Conservation (phyloP, 2,329 filamentous ascomycete genomes). For the Fusarium nematophilum region DNA sequence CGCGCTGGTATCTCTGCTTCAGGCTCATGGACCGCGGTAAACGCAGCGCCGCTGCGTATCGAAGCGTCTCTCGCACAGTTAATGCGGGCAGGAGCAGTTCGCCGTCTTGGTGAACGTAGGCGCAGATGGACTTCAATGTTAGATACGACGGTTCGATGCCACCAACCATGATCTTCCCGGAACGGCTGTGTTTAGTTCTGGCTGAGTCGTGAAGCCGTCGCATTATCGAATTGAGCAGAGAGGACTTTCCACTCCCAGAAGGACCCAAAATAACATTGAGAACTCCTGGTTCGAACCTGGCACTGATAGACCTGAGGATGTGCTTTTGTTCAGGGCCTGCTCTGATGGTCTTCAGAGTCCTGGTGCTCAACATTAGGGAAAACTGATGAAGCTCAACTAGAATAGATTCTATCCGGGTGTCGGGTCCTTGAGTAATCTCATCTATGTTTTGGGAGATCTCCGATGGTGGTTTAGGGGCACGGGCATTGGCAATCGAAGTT, state of each 20-base stretch:
- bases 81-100: conserved; percentile 77
- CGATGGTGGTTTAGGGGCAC: conserved; percentile 57
- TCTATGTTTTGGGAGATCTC: conserved; percentile 76
- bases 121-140: conserved; percentile 76
- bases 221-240: conserved; percentile 77
- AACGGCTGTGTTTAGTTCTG: conserved; percentile 68
- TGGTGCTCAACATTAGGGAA: conserved; percentile 71
- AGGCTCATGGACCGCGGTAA: conserved; percentile 76
- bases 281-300: conserved; percentile 72
- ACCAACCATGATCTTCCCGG: conserved; percentile 75
- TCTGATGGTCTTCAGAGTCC: conserved; percentile 54
- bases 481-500: conserved; percentile 73
- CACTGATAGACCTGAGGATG: conserved; percentile 73
- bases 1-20: conserved; percentile 71
- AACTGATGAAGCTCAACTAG: conserved; percentile 73
- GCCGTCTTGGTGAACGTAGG: conserved; percentile 81
- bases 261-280: conserved; percentile 84
- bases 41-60: conserved; percentile 74
- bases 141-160: conserved; percentile 71
- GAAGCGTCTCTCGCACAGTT: conserved; percentile 78
- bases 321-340: conserved; percentile 61
- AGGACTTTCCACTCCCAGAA: conserved; percentile 80
- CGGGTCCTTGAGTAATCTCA: conserved; percentile 65
- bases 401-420: conserved; percentile 65
- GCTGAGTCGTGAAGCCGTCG: conserved; percentile 69